Conservation (phyloP, 192 early-diverging fungal genomes). For the Kickxella alabastrina region DNA sequence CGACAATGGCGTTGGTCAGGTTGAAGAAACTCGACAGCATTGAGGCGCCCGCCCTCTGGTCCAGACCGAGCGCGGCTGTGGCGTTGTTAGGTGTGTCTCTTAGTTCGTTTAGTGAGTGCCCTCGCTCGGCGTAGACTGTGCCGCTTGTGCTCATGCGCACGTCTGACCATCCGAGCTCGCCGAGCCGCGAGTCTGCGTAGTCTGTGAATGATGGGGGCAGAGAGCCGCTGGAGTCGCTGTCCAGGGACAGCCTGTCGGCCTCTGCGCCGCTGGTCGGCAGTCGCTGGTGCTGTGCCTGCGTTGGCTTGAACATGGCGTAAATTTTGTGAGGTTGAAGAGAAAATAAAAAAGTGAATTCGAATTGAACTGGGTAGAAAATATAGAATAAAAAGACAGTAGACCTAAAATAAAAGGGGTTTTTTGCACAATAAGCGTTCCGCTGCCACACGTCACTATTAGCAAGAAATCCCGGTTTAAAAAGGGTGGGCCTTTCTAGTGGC, state of each 20-base stretch:
- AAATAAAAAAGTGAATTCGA: background rate
- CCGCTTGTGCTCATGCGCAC: background rate
- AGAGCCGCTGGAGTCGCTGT: background rate
- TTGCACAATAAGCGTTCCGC: background rate
- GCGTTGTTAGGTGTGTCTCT: too few species aligned
- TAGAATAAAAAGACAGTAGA: background rate
- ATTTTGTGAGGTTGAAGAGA: background rate
- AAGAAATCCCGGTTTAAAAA: too few species aligned
- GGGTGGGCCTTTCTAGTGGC: too few species aligned
- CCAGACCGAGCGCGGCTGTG: background rate
- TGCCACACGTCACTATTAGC: too few species aligned
- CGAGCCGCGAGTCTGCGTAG: constrained; percentile 3
- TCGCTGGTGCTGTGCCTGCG: background rate
- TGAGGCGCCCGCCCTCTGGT: constrained; percentile 23
- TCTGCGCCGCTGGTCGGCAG: constrained; percentile 6
- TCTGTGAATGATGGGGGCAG: background rate
- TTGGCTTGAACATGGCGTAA: background rate
- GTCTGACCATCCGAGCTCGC: constrained; percentile 1
- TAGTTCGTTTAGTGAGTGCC: too few species aligned
- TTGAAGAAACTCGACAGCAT: constrained; percentile 62
- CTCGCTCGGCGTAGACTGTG: background rate
- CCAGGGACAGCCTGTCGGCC: constrained; percentile 6
- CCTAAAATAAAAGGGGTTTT: background rate
- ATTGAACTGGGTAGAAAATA: too few species aligned
- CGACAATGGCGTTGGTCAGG: constrained; percentile 92